Conservation (phyloP, 306 rosid species). For the Quercus dentata region DNA sequence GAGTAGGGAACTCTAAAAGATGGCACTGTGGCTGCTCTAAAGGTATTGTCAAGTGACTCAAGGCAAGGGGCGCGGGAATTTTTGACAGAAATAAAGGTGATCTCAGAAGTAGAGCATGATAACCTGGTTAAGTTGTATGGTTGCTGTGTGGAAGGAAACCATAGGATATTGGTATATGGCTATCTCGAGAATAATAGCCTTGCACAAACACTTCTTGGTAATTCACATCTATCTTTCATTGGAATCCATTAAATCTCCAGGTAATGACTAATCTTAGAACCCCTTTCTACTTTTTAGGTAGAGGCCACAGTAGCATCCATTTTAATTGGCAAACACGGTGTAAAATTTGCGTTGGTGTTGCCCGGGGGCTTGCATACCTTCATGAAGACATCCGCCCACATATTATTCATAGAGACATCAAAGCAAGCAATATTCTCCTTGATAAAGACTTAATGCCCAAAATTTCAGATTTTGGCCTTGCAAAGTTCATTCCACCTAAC, state of each 20-base stretch:
- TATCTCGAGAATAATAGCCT: slow-evolving; percentile 86
- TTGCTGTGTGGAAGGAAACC: slow-evolving; percentile 65
- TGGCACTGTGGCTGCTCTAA: slow-evolving; percentile 61
- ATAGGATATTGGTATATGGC: slow-evolving; percentile 80
- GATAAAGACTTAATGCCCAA: slow-evolving; percentile 58
- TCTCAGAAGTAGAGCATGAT: slow-evolving; percentile 60
- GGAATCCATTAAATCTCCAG: slow-evolving; percentile 4
- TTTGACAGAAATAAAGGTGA: slow-evolving; percentile 80
- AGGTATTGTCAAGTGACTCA: slow-evolving; percentile 70
- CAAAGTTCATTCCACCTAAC: slow-evolving; percentile 64
- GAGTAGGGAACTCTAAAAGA: slow-evolving; percentile 57
- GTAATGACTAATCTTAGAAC: slow-evolving; percentile 14
- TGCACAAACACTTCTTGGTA: slow-evolving; percentile 70
- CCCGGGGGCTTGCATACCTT: slow-evolving; percentile 69
- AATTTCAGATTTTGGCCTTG: slow-evolving; percentile 90
- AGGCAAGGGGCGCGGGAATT: slow-evolving; percentile 66
- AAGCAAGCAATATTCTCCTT: slow-evolving; percentile 75
- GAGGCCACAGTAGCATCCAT: slow-evolving; percentile 51
- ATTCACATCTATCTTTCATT: slow-evolving; percentile 13
- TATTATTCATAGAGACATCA: slow-evolving; percentile 77
- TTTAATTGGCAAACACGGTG: slow-evolving; percentile 53
- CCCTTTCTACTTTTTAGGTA: slow-evolving; percentile 32
- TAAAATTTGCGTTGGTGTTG: slow-evolving; percentile 73
- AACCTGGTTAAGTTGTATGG: slow-evolving; percentile 78
- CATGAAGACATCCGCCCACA: slow-evolving; percentile 70